Evolutionary conservation across 2,329 filamentous ascomycete genomes (phyloP), one percentile per base, ranked within the genome.

Genomic region (Boeremia lycopersici): DNA sequence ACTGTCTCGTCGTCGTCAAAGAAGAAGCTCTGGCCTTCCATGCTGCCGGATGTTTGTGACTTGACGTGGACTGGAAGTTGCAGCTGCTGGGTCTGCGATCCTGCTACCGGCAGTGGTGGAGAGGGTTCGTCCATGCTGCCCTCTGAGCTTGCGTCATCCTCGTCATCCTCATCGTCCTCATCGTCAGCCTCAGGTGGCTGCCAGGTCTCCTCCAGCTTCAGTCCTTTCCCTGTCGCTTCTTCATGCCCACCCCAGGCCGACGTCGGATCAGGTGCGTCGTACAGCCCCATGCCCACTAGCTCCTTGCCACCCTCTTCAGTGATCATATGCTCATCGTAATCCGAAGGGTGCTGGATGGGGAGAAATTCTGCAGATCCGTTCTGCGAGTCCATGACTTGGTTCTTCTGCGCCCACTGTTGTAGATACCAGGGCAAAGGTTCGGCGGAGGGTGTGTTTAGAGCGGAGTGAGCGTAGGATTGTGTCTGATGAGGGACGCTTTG

Each of bases 141-240:
- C 2, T 85, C 84, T 1, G 71, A 74, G 56, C 71, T 74, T 41
- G 67, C 68, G 39, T 74, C 72, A 10, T 77, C 76, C 9, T 81
- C 81, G 0, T 84, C 85, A 1, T 69, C 65, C 3, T 81, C 81
- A 0, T 84, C 85, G 1, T 85, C 84, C 0, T 70, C 66, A 4
- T 67, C 69, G 2, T 74, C 72, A 1, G 70, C 65, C 41, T 72
- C 68, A 4, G 87, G 88, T 15, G 82, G 89, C 72, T 85, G 88
- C 89, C 83, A 93, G 0, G 89, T 89, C 71, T 93, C 89, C 74
- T 93, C 90, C 3, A 95, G 78, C 71, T 92, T 93, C 62, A 93
- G 77, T 0, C 90, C 89, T 73, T 91, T 90, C 53, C 89, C 89
- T 15, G 78, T 80, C 3, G 82, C 77, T 48, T 69, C 62, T 59